These are phyloP conservation scores for Saccharum spontaneum DNA, from an alignment of 176 grass and related monocot species.

Conservation along the genomic window DNA sequence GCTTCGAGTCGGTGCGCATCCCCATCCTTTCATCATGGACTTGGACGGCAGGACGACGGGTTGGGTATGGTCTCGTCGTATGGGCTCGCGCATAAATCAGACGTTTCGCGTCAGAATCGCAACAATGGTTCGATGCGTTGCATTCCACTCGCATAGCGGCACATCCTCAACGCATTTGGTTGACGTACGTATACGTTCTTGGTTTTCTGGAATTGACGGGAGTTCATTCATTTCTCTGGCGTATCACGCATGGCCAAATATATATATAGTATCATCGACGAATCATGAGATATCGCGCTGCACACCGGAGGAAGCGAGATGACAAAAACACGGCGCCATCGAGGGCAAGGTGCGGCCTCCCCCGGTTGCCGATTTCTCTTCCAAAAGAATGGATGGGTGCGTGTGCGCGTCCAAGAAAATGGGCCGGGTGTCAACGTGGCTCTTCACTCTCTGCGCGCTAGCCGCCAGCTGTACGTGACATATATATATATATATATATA, in stretches of 20 bases:
- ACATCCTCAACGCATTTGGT: too few species aligned
- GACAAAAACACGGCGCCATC: neutral
- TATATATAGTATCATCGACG: neutral
- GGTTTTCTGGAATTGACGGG: too few species aligned
- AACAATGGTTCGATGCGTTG: neutral
- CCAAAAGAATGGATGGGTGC: neutral
- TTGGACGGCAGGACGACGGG: too few species aligned
- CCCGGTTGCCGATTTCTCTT: neutral
- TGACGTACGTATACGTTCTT: too few species aligned
- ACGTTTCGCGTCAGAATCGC: too few species aligned
- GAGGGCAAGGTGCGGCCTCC: neutral
- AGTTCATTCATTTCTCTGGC: neutral
- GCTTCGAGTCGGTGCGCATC: too few species aligned
- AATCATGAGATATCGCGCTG: neutral
- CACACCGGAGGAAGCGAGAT: neutral
- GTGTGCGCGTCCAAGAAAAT: neutral
- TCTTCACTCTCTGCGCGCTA: too few species aligned
- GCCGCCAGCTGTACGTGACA: neutral
- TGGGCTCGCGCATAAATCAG: too few species aligned
- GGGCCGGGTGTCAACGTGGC: neutral
- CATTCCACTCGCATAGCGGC: neutral
- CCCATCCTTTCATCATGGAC: too few species aligned
- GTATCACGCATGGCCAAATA: neutral
- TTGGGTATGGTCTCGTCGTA: too few species aligned
- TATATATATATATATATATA: too few species aligned